Conservation (phyloP, 108 stramenopile genomes). For the Skeletonema potamos region DNA sequence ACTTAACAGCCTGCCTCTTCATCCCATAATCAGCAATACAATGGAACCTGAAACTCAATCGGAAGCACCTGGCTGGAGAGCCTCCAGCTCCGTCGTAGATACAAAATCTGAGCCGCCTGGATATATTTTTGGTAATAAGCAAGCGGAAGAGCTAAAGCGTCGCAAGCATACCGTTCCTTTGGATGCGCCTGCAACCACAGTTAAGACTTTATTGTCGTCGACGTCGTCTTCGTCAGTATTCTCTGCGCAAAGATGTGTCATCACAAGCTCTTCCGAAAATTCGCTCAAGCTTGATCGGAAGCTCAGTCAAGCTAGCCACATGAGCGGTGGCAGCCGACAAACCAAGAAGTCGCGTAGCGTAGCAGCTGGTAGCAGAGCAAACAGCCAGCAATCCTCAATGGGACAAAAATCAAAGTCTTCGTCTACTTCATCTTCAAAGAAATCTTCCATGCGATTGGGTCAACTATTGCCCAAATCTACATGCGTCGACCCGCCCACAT, state of each 20-base stretch:
- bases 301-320: neutral
- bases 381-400: neutral
- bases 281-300: neutral
- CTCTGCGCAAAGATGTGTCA: neutral
- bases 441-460: neutral
- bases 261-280: neutral
- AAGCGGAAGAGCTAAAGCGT: neutral
- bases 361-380: neutral
- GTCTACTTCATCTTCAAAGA: neutral
- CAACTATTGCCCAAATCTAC: neutral
- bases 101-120: neutral
- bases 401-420: neutral
- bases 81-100: neutral
- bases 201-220: neutral
- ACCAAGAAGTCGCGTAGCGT: neutral
- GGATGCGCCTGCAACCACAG: neutral
- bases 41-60: slow-evolving; percentile 1
- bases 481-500: neutral
- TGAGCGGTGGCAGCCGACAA: neutral
- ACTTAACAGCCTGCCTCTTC: neutral
- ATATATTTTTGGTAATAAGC: neutral
- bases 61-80: neutral
- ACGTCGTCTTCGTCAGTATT: neutral
- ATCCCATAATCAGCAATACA: neutral
- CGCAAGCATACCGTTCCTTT: neutral